Conservation (phyloP, 2,329 filamentous ascomycete species). For the Rhinocladiella similis region DNA sequence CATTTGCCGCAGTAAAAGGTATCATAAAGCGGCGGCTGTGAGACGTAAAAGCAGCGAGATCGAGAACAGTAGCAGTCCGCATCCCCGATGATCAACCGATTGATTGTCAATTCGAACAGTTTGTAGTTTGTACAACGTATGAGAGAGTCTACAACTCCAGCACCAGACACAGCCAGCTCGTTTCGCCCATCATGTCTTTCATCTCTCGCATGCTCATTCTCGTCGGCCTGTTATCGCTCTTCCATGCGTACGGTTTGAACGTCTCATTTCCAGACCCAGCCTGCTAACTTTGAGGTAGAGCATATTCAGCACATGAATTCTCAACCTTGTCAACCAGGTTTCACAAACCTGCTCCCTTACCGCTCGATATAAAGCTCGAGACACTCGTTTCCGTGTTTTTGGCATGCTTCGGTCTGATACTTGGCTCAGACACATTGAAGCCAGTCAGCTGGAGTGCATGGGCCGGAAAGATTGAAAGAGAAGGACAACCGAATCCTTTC, state of each 20-base stretch:
- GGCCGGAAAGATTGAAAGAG: conserved; percentile 70
- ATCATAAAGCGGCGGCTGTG: neutral
- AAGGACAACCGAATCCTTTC: conserved; percentile 76
- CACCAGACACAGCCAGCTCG: neutral
- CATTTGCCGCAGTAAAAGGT: too few species aligned
- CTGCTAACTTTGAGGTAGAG: conserved; percentile 54
- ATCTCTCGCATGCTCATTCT: conserved; percentile 69
- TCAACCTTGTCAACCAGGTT: conserved; percentile 58
- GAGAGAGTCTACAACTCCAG: neutral
- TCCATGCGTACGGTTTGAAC: conserved; percentile 77
- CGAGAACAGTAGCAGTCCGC: neutral
- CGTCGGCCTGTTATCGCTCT: conserved; percentile 74
- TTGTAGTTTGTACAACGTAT: too few species aligned
- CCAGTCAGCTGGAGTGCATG: conserved; percentile 85
- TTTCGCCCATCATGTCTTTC: conserved; percentile 62
- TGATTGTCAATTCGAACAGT: neutral
- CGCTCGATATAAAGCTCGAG: conserved; percentile 84
- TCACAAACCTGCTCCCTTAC: conserved; percentile 52
- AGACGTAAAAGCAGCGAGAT: too few species aligned
- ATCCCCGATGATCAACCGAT: neutral
- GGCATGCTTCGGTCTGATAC: conserved; percentile 80
- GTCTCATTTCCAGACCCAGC: conserved; percentile 6
- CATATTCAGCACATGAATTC: conserved; percentile 95
- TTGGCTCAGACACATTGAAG: conserved; percentile 73
- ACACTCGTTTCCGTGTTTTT: conserved; percentile 76